Evolutionary conservation across 768 basidiomycete species (phyloP).

Genomic region (Nidularia sp.): DNA sequence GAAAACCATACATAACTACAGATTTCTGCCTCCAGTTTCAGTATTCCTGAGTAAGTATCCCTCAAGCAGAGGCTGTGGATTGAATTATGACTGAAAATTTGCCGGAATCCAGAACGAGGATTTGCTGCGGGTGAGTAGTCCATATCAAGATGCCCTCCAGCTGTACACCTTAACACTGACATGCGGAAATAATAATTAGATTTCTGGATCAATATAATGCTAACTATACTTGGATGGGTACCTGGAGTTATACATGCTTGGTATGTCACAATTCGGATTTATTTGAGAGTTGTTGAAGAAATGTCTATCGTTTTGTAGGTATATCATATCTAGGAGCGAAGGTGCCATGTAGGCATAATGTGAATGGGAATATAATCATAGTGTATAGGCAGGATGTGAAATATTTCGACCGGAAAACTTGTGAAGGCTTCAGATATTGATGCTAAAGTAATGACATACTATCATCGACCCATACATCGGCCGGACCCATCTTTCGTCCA

Average conservation of each 20-base stretch:
- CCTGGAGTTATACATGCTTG: slow-evolving; percentile 51
- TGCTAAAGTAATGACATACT: too few species aligned
- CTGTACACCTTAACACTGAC: neutral
- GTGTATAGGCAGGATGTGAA: too few species aligned
- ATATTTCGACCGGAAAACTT: too few species aligned
- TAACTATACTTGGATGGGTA: slow-evolving; percentile 42
- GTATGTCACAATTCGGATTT: slow-evolving; percentile 15
- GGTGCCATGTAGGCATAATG: slow-evolving; percentile 16
- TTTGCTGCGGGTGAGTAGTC: slow-evolving; percentile 10
- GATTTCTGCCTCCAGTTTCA: slow-evolving; percentile 16
- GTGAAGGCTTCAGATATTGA: too few species aligned
- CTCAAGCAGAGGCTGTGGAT: neutral
- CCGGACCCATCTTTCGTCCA: too few species aligned
- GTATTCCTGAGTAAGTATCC: slow-evolving; percentile 17
- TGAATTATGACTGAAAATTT: neutral
- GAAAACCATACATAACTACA: neutral
- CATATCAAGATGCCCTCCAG: neutral
- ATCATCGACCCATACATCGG: too few species aligned
- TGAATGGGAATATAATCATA: too few species aligned
- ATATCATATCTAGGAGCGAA: slow-evolving; percentile 18
- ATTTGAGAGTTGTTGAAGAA: neutral
- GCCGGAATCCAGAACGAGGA: slow-evolving; percentile 11
- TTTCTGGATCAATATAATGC: slow-evolving; percentile 21
- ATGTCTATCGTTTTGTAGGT: slow-evolving; percentile 9
- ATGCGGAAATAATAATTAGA: slow-evolving; percentile 4